Evolutionary conservation across 805 yeast species (phyloP).

Genomic region (Saccharomycopsis malanga): DNA sequence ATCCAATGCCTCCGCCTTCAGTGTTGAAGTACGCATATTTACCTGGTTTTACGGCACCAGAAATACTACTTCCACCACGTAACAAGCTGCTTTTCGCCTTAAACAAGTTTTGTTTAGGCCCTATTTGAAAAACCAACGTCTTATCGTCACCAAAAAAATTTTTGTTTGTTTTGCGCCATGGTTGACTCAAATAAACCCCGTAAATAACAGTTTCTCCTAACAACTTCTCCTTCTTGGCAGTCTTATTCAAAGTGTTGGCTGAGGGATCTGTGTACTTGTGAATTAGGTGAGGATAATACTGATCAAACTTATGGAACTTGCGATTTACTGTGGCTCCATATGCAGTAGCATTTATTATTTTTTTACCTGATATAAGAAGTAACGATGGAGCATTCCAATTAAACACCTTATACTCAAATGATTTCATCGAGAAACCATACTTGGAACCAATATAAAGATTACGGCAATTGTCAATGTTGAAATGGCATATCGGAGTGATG

Average conservation of each 20-base stretch:
- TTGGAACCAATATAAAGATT: slow-evolving; percentile 20
- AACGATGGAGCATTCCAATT: slow-evolving; percentile 90
- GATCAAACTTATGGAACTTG: slow-evolving; percentile 35
- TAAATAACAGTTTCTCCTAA: slow-evolving; percentile 38
- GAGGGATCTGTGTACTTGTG: background rate
- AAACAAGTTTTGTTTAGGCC: slow-evolving; percentile 58
- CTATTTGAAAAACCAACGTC: slow-evolving; percentile 55
- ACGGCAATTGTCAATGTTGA: slow-evolving; percentile 7
- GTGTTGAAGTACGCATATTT: slow-evolving; percentile 59
- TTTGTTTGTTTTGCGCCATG: slow-evolving; percentile 74
- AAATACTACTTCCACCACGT: too few relatives aligned
- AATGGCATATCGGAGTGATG: background rate
- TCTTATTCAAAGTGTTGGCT: background rate
- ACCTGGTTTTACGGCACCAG: too few relatives aligned
- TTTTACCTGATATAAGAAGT: slow-evolving; percentile 58
- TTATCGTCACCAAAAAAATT: slow-evolving; percentile 60
- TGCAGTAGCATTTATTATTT: slow-evolving; percentile 28
- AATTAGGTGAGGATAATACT: slow-evolving; percentile 30
- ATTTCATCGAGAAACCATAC: slow-evolving; percentile 77
- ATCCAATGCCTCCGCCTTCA: slow-evolving; percentile 74
- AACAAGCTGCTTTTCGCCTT: slow-evolving; percentile 30
- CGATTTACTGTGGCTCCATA: slow-evolving; percentile 2
- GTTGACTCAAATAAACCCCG: slow-evolving; percentile 58
- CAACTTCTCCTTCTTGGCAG: slow-evolving; percentile 3
- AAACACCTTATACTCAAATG: slow-evolving; percentile 74